Evolutionary conservation across 495 filamentous ascomycete genomes (phyloP).

Genomic region (Lepidopterella palustris): DNA sequence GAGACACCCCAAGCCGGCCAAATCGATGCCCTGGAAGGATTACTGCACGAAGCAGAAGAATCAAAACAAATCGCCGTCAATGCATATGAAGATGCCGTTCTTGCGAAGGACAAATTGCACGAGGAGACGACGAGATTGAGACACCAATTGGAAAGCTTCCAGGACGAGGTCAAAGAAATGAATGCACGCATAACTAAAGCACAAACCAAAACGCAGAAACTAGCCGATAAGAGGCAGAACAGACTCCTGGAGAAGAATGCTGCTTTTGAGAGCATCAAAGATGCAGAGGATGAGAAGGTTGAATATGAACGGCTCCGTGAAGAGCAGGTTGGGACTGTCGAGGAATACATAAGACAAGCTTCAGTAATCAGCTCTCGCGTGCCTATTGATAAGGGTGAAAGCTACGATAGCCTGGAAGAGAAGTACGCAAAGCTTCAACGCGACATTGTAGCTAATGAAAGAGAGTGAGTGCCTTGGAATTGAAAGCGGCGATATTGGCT

Average conservation of each 20-base stretch:
- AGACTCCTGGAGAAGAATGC: constrained; percentile 61
- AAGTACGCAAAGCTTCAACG: constrained; percentile 54
- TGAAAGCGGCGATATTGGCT: constrained; percentile 3
- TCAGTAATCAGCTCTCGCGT: constrained; percentile 53
- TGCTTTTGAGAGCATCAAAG: constrained; percentile 48
- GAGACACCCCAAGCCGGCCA: constrained; percentile 54
- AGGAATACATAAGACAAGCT: constrained; percentile 54
- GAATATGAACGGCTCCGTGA: constrained; percentile 44
- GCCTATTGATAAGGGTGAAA: constrained; percentile 62
- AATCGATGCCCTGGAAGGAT: constrained; percentile 52
- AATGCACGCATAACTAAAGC: constrained; percentile 49
- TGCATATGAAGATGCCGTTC: constrained; percentile 47
- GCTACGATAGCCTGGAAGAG: constrained; percentile 52
- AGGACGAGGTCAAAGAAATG: constrained; percentile 39
- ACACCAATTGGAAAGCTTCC: constrained; percentile 38
- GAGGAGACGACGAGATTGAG: constrained; percentile 39
- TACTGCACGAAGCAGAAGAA: constrained; percentile 47
- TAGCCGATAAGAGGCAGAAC: constrained; percentile 45
- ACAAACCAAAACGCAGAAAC: constrained; percentile 48
- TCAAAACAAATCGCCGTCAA: constrained; percentile 43
- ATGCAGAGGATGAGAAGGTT: constrained; percentile 44
- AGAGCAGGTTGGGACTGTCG: constrained; percentile 42
- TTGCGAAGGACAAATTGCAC: constrained; percentile 47
- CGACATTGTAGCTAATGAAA: constrained; percentile 48
- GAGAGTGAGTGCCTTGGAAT: constrained; percentile 38